A percentile compares a stretch with the other conserved stretches of the same genome.
Evolutionary conservation across 768 basidiomycete genomes (phyloP).

Genomic region (Candolleomyces eurysporus): DNA sequence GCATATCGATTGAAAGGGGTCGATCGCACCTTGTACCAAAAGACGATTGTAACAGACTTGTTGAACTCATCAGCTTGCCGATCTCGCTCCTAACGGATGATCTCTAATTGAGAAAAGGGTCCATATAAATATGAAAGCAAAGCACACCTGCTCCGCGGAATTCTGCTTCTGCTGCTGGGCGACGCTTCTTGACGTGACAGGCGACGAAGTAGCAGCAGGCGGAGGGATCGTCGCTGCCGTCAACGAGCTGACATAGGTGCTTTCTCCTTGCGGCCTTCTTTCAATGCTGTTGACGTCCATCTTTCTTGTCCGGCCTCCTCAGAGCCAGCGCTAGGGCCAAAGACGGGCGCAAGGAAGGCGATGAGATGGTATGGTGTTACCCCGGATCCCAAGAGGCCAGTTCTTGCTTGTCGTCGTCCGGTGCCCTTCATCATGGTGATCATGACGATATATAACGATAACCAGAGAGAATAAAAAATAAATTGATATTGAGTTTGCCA

Average conservation of each 20-base stretch:
- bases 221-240: conserved; percentile 2
- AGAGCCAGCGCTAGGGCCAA: neutral
- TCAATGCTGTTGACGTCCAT: conserved; percentile 2
- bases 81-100: conserved; percentile 30
- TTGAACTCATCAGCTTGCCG: conserved; percentile 42
- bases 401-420: no score
- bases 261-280: neutral
- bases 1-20: neutral
- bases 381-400: no score
- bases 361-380: no score
- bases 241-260: conserved; percentile 4
- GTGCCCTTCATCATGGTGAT: no score
- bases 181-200: neutral
- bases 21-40: conserved; percentile 62
- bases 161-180: neutral
- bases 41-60: conserved; percentile 61
- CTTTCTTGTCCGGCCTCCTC: neutral
- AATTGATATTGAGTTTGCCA: no score
- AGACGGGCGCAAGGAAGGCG: neutral
- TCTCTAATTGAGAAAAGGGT: neutral
- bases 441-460: no score
- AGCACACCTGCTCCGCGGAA: conserved; percentile 5
- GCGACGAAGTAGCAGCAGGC: neutral
- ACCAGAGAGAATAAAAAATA: no score
- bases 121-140: conserved; percentile 6